Base-by-base conservation (phyloP, 495 filamentous ascomycete species). In the Penicillium simplicissimum region DNA sequence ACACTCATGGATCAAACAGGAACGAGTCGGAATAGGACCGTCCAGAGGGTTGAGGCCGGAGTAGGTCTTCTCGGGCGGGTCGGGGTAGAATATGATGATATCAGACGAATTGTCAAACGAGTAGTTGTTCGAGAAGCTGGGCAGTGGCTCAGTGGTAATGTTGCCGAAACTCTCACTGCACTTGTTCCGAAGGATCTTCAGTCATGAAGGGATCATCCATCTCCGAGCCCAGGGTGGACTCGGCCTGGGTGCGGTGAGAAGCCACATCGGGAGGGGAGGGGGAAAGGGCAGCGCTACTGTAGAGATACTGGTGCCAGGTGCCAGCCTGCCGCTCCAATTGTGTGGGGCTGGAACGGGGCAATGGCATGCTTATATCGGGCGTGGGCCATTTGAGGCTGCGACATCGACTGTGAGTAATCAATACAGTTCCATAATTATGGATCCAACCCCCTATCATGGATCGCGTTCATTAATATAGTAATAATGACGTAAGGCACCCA, bases 131-230 rank as follows among this genome's bases (percentile, higher is more conserved):
- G 76, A 71, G 58, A 76, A 79, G 17, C 66, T 53, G 45, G 68
- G 63, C 62, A 76, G 61, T 9, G 68, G 65, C 8, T 70, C 62
- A 42, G 70, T 70, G 33, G 66, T 65, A 11, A 79, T 60, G 17
- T 62, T 64, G 15, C 60, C 62, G 28, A 77, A n/a, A 74, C 31
- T 77, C 73, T 31, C 75, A 63, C 43, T 74, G 73, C 45, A 77
- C 66, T 4, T 67, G 67, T 8, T 75, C 67, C 4, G 73, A 70
- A 19, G 76, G 56, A 58, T 76, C 76, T 60, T 77, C 72, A 40
- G 66, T 76, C 62, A 81, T 79, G 63, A 79, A 81, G 33, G 79
- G 23, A 25, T 25, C 70, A 62, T 80, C 78, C n/a, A 81, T 76
- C 42, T 81, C 77, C 1, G 78, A 78, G 31, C 73, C 72, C 21